A percentile compares a stretch with the other conserved stretches of the same genome.
Conservation (phyloP, 2,329 filamentous ascomycete genomes). For the Orbilia brochopaga region DNA sequence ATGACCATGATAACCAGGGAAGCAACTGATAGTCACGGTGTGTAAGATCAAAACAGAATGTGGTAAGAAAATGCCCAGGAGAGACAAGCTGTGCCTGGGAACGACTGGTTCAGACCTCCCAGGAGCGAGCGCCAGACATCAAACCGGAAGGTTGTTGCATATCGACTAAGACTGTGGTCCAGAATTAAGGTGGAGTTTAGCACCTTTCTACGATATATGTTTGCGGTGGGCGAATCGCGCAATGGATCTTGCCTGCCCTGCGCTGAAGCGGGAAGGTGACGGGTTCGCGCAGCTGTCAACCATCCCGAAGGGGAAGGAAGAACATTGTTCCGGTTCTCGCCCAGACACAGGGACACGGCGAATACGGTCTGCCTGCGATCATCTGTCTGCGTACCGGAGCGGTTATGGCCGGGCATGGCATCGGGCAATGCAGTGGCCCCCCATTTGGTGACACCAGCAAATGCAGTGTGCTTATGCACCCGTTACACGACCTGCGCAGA, state of each 20-base stretch:
- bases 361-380: conserved; percentile 20
- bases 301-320: conserved; percentile 46
- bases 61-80: conserved; percentile 40
- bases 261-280: conserved; percentile 38
- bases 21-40: conserved; percentile 43
- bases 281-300: conserved; percentile 43
- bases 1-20: conserved; percentile 48
- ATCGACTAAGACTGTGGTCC: background rate
- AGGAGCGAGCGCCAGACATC: conserved; percentile 22
- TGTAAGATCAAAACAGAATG: conserved; percentile 45
- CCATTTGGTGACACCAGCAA: background rate
- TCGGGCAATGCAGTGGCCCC: background rate
- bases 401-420: conserved; percentile 32
- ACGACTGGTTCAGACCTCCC: conserved; percentile 23
- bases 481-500: background rate
- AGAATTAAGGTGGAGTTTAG: conserved; percentile 40
- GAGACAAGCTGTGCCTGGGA: conserved; percentile 36
- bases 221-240: background rate
- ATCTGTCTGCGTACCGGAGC: conserved; percentile 5
- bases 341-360: background rate
- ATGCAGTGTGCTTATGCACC: background rate
- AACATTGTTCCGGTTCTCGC: conserved; percentile 27
- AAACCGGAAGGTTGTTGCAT: conserved; percentile 35
- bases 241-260: conserved; percentile 18
- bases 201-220: background rate